phyloP scores from a whole-genome alignment of 768 basidiomycete genomes.

The Hydnomerulius pinastri region DNA sequence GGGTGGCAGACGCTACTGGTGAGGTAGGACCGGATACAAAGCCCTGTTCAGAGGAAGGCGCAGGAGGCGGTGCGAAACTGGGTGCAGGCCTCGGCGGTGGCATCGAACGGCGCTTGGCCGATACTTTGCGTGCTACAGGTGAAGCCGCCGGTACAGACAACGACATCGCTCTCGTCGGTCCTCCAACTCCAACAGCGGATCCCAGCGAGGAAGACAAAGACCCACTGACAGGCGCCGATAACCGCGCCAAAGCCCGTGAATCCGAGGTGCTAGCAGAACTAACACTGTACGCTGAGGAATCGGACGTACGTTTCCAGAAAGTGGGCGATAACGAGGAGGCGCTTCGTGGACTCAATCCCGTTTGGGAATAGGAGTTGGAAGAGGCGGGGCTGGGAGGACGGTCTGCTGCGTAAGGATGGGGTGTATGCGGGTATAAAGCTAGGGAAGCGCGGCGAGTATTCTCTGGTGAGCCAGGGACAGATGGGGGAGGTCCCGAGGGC shows the following conservation, averaged over 20 bases:
- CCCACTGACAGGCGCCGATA: conserved; percentile 3
- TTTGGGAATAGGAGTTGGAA: conserved; percentile 32
- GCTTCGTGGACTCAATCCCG: conserved; percentile 42
- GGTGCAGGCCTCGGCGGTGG: conserved; percentile 78
- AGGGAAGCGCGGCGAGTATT: conserved; percentile 24
- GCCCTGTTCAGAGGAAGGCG: conserved; percentile 46
- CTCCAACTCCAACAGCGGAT: conserved; percentile 3
- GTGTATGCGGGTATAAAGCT: conserved; percentile 25
- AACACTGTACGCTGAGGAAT: conserved; percentile 49
- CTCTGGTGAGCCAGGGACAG: conserved; percentile 37
- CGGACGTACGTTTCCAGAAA: conserved; percentile 55
- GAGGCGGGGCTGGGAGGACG: conserved; percentile 41
- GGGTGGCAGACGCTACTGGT: conserved; percentile 4
- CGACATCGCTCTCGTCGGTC: conserved; percentile 22
- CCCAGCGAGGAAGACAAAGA: conserved; percentile 14
- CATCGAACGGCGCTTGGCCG: conserved; percentile 58
- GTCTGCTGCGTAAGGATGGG: conserved; percentile 33
- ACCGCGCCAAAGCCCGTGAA: conserved; percentile 30
- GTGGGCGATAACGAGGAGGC: conserved; percentile 46
- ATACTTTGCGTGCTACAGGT: conserved; percentile 16
- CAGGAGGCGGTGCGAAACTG: conserved; percentile 67
- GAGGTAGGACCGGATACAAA: conserved; percentile 2
- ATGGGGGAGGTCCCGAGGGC: conserved; percentile 60
- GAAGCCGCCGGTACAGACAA: conserved; percentile 16
- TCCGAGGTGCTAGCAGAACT: conserved; percentile 45